Base-by-base conservation (phyloP, 352 stramenopile genomes). In the Phytophthora sp. region DNA sequence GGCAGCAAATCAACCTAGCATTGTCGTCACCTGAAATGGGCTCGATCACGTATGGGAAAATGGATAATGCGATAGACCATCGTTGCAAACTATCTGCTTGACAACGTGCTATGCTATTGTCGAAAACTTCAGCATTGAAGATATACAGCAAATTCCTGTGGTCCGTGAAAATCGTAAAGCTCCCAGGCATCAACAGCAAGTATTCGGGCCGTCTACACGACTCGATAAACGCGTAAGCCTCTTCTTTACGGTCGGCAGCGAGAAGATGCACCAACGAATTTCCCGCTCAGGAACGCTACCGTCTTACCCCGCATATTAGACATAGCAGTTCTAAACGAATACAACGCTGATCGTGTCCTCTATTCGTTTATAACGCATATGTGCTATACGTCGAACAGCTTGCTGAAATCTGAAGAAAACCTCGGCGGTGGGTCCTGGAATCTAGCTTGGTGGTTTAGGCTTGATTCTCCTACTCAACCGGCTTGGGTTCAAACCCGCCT, bases 81-180 rank as follows among this genome's bases (percentile, higher is more conserved):
- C 50, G 50, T 57, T 57, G 50, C 33, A 57, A 31, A 16, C 16
- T 21, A 24, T 57, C 33, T 4, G 33, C 50, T 33, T 57, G 50
- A 24, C 47, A 47, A 16, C 50, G 20, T 7, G 21, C n/a, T 11
- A 57, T 57, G 23, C 21, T 21, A 16, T 1, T 47, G 20, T 57
- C 33, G 30, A 27, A 47, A 35, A 36, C 21, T 4, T 16, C 29
- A 33, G 46, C 29, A 55, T 47, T 35, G 31, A 57, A 47, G 9
- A 57, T 57, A 9, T 57, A 57, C 13, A 57, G 2, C 15, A 57
- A 47, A 26, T 52, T 33, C 29, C 29, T 33, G 29, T 33, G 29
- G 29, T 33, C 29, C 29, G 29, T 33, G 29, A 33, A 33, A 33
- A 33, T 33, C 29, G 29, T 33, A 33, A 33, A 33, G 5, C 29